Conservation (phyloP, 352 stramenopile species). For the Phytophthora hibernalis region DNA sequence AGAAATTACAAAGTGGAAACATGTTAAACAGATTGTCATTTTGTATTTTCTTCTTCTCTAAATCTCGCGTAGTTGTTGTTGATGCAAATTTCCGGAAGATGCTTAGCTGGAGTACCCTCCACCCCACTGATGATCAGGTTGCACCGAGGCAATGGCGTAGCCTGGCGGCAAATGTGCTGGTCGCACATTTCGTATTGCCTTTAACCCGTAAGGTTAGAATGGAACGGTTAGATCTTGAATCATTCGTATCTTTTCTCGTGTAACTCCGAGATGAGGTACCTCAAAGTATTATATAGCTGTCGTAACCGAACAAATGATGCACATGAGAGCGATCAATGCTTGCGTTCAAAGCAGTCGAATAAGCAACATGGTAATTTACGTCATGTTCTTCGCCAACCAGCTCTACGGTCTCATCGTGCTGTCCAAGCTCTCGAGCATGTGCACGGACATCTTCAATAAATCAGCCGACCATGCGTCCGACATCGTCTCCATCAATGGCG, state of each 20-base stretch:
- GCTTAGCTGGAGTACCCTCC: background rate
- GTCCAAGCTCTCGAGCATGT: conserved; percentile 73
- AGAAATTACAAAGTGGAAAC: background rate
- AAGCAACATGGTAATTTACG: background rate
- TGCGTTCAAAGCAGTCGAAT: background rate
- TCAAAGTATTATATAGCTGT: no score
- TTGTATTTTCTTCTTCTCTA: background rate
- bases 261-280: background rate
- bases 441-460: conserved; percentile 56
- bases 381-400: conserved; percentile 77
- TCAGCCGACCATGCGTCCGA: conserved; percentile 43
- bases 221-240: conserved; percentile 22
- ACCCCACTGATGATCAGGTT: conserved; percentile 6
- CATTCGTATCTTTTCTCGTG: no score
- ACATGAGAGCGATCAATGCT: background rate
- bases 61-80: background rate
- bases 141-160: conserved; percentile 2
- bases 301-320: background rate
- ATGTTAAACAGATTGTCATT: background rate
- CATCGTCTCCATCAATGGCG: conserved; percentile 72
- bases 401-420: conserved; percentile 71
- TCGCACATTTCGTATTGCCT: background rate
- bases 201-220: background rate
- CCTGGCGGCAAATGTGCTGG: conserved; percentile 1
- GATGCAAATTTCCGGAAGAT: conserved; percentile 11